Evolutionary conservation across 257 asterid species (phyloP), one percentile per base, ranked within the genome.

Genomic region (Solanum phureja): DNA sequence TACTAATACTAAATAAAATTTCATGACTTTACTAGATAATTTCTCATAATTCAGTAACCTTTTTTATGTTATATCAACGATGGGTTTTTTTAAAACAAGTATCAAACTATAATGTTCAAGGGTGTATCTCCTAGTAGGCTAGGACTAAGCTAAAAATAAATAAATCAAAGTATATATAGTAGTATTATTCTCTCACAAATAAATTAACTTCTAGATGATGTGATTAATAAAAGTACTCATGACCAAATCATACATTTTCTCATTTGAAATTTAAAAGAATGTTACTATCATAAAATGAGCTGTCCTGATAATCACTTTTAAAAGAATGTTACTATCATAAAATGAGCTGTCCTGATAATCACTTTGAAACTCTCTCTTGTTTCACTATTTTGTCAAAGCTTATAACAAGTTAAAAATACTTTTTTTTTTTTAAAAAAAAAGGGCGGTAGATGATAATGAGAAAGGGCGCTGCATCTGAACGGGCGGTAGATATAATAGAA

Each of bases 391-490:
- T 56, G 64, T 56, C 64, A 56, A 56, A 56, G 64, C n/a, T 56
- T 56, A 56, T 56, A 56, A 56, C 2, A 56, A 56, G 64, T 56
- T 56, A 18, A 6, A 19, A 19, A 56, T 52, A 16, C 8, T 2
- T 19, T 6, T 2, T 18, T 3, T 6, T 38, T 46, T 10, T 3
- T 0, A 0, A 3, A 40, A 2, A 56, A 18, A 6, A 16, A 44
- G 52, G 23, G 3, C 8, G 23, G 0, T 52, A 0, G 23, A 52
- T 6, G 9, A 52, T 52, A 52, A 52, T 52, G 23, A 52, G 2
- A 52, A 6, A 16, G 0, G 3, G 3, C 0, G 1, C 0, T 1
- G 8, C 8, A 52, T 52, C 21, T 29, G 31, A 29, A 29, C 31
- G 2, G 31, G 31, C 31, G 31, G 31, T 29, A 29, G 31, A 29